Percentiles rank a stretch among this genome's conserved stretches.
These are phyloP conservation scores for Stenocarpella maydis DNA, from an alignment of 2,329 filamentous ascomycete genomes.

Conservation along the genomic window DNA sequence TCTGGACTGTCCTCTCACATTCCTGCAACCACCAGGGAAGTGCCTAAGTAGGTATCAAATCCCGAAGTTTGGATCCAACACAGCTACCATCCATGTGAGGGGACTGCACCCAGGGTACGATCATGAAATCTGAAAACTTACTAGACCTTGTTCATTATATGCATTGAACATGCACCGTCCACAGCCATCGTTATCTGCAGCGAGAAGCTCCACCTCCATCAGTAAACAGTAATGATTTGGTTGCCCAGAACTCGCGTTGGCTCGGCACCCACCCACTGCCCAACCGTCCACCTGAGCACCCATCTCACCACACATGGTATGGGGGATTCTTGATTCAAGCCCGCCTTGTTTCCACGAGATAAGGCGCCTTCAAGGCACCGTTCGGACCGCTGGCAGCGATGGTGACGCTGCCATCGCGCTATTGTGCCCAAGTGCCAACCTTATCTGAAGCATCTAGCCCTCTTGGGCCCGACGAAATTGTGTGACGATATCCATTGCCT, in stretches of 20 bases:
- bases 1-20: background rate
- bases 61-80: conserved; percentile 3
- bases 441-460: conserved; percentile 20
- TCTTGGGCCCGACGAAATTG: background rate
- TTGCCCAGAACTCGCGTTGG: background rate
- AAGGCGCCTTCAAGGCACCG: conserved; percentile 6
- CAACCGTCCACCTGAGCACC: background rate
- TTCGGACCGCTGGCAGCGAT: conserved; percentile 3
- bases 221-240: background rate
- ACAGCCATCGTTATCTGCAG: background rate
- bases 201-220: background rate
- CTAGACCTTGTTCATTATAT: conserved; percentile 18
- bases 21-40: background rate
- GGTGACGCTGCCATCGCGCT: conserved; percentile 12
- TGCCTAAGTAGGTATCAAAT: background rate
- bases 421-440: conserved; percentile 24
- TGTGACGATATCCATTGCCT: background rate
- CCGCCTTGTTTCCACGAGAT: background rate
- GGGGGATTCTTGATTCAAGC: background rate
- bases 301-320: conserved; percentile 15
- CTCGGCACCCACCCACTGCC: background rate
- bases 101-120: background rate
- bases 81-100: background rate
- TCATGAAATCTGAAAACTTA: conserved; percentile 11
- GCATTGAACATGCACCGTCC: background rate